A percentile compares a stretch with the other conserved stretches of the same genome.
Evolutionary conservation across 805 yeast species (phyloP).

Genomic region (Priceomyces haplophilus): DNA sequence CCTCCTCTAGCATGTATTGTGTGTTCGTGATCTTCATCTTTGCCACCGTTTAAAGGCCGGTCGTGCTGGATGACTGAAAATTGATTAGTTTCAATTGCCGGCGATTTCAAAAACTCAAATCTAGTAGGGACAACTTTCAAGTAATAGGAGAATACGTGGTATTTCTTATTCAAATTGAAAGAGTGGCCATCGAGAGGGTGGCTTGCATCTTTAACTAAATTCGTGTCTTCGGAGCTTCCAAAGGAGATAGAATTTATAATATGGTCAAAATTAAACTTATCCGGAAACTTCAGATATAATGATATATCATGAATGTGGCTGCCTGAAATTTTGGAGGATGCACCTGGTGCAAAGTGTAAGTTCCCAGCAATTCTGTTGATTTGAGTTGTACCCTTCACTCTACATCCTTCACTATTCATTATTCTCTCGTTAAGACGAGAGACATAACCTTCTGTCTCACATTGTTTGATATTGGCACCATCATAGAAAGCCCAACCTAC

Average conservation of each 20-base stretch:
- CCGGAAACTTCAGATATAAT: slow-evolving; percentile 53
- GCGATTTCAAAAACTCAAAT: slow-evolving; percentile 58
- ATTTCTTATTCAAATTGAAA: slow-evolving; percentile 45
- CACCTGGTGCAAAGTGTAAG: slow-evolving; percentile 95
- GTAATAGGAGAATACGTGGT: slow-evolving; percentile 70
- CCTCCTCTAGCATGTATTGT: slow-evolving; percentile 84
- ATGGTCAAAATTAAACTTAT: slow-evolving; percentile 74
- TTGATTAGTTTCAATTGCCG: slow-evolving; percentile 76
- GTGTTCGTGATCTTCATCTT: slow-evolving; percentile 87
- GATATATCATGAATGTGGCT: slow-evolving; percentile 85
- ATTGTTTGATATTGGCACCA: slow-evolving; percentile 82
- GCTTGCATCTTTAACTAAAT: slow-evolving; percentile 39
- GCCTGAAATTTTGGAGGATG: slow-evolving; percentile 55
- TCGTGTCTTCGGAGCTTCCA: slow-evolving; percentile 55
- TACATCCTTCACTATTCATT: slow-evolving; percentile 71
- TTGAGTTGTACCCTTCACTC: slow-evolving; percentile 73
- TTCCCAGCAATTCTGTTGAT: slow-evolving; percentile 87
- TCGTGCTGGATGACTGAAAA: slow-evolving; percentile 86
- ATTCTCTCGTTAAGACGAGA: slow-evolving; percentile 54
- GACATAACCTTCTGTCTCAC: slow-evolving; percentile 87
- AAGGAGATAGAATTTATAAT: slow-evolving; percentile 76
- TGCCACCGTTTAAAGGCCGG: slow-evolving; percentile 81
- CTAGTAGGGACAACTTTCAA: slow-evolving; percentile 89
- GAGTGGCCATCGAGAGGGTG: slow-evolving; percentile 65
- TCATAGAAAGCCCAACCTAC: slow-evolving; percentile 87